Base-by-base conservation (phyloP, 805 yeast genomes). In the Teunomyces stri region DNA sequence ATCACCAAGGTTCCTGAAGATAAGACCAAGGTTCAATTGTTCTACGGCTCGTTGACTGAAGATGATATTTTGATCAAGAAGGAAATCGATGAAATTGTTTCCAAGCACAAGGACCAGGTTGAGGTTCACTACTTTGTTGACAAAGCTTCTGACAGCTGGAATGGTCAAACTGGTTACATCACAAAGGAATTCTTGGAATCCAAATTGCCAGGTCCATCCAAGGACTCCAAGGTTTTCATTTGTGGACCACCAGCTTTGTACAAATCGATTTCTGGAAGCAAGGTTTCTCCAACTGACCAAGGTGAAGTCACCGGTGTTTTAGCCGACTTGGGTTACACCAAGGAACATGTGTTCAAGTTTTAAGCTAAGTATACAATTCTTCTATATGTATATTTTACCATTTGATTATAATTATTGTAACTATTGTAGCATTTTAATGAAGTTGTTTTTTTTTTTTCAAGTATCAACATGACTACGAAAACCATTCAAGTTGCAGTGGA, bases 211-310 rank as follows among this genome's bases (percentile, higher is more conserved):
- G 75, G 78, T 54, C 85, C 97, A 30, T 61, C 78, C 16, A 76
- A 70, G 43, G 86, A 81, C 48, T 51, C 61, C 47, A 80, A 84
- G 68, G 79, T 91, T 49, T 92, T 87, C 59, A 87, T 92, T 48
- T 94, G 99, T 70, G 99, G 99, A 47, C 99, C 99, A 50, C 96
- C 96, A 61, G 87, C 87, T 36, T 78, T 94, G 66, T 88, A 88
- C 84, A 77, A 85, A 46, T 90, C 96, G 49, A 62, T 90, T 56
- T 88, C 96, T 27, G 99, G 99, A 63, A 67, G 69, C 58, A 92
- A 92, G 80, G 76, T 72, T 41, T 83, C 94, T 44, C 95, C 96
- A 58, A 60, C 84, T 46, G 97, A 91, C 65, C 99, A 94, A 78
- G 99, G 99, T 71, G 96, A 88, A 71, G 80, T 94, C 48, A 75